A percentile compares a stretch with the other conserved stretches of the same genome.
These are phyloP conservation scores for Trichoderma orchidacearum DNA, from an alignment of 495 filamentous ascomycete species.

Conservation along the genomic window DNA sequence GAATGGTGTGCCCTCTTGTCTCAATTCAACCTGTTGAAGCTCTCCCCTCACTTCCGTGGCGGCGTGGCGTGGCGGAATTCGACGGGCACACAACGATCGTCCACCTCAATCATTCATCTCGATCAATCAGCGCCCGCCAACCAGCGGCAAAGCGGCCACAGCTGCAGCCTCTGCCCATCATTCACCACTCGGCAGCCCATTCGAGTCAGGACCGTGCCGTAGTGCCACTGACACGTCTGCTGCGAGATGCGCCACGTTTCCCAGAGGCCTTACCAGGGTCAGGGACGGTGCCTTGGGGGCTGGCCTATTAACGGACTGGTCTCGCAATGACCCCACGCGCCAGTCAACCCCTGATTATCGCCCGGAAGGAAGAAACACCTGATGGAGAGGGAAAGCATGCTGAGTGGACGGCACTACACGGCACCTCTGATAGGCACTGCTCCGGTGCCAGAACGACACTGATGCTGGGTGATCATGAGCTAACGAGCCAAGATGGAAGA, in stretches of 20 bases:
- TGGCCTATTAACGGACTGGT: too few species aligned
- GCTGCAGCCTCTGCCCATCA: background rate
- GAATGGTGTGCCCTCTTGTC: background rate
- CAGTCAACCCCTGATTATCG: background rate
- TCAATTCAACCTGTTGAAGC: background rate
- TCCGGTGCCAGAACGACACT: too few species aligned
- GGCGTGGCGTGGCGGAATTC: background rate
- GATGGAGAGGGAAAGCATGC: background rate
- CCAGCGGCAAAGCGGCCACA: too few species aligned
- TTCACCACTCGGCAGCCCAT: background rate
- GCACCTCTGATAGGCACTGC: too few species aligned
- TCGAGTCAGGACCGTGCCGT: background rate
- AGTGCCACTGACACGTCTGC: background rate
- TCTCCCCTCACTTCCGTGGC: background rate
- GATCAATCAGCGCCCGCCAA: background rate
- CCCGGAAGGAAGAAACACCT: background rate
- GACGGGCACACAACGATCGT: background rate
- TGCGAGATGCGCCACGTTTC: conserved; percentile 1
- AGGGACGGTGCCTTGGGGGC: too few species aligned
- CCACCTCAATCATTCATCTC: background rate
- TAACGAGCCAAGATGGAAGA: background rate
- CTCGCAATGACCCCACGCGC: background rate
- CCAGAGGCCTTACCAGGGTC: background rate
- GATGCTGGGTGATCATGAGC: background rate
- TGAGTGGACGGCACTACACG: too few species aligned